Evolutionary conservation across 768 basidiomycete genomes (phyloP).

Genomic region (Boletales sp.): DNA sequence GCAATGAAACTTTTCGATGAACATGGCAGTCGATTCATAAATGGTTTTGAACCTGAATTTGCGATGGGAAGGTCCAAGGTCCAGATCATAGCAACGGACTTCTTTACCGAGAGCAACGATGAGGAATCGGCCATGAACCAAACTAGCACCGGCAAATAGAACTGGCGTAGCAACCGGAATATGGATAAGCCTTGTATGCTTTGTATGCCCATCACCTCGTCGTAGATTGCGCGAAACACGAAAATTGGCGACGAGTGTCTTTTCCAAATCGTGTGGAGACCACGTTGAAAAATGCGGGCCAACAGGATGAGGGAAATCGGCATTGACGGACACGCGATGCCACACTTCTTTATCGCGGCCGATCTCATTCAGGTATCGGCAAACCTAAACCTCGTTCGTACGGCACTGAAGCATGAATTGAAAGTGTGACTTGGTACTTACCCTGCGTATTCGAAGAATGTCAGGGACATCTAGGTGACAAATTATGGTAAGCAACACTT

Average conservation of each 20-base stretch:
- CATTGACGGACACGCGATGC: constrained; percentile 11
- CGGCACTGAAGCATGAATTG: background rate
- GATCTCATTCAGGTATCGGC: background rate
- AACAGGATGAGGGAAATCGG: constrained; percentile 14
- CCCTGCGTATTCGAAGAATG: constrained; percentile 16
- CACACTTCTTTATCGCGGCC: constrained; percentile 11
- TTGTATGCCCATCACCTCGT: background rate
- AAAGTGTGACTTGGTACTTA: background rate
- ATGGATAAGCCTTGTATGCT: no score
- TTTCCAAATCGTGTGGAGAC: constrained; percentile 11
- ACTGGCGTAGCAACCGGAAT: no score
- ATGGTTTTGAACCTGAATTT: background rate
- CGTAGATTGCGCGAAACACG: constrained; percentile 9
- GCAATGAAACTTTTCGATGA: background rate
- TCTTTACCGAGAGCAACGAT: constrained; percentile 11
- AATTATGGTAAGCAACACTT: constrained; percentile 9
- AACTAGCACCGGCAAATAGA: background rate
- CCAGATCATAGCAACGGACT: constrained; percentile 15
- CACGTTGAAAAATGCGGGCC: constrained; percentile 12
- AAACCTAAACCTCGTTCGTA: background rate
- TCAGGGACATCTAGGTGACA: constrained; percentile 15
- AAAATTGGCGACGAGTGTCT: constrained; percentile 6
- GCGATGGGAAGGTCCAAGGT: background rate
- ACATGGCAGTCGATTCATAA: background rate
- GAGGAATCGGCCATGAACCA: constrained; percentile 17